phyloP scores from a whole-genome alignment of 768 basidiomycete species.

The Auriscalpium orientale region DNA sequence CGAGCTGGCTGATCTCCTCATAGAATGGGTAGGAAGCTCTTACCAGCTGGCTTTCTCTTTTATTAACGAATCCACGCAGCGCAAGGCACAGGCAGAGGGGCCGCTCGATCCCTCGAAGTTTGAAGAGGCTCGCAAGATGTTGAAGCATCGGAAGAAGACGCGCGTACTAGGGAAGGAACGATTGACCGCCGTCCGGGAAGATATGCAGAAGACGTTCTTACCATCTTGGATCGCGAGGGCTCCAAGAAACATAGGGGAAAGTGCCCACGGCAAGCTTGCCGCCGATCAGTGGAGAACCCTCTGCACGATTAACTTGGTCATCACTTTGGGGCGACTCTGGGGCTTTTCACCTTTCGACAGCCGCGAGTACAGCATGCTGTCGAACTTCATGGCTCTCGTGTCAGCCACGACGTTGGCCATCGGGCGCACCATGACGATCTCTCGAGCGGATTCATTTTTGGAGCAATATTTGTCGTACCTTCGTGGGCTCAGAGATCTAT shows the following conservation, averaged over 20 bases:
- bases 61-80: background rate
- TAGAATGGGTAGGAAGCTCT: background rate
- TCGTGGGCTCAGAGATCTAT: conserved; percentile 21
- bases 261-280: conserved; percentile 13
- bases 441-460: conserved; percentile 18
- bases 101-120: background rate
- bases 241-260: conserved; percentile 10
- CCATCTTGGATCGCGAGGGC: conserved; percentile 17
- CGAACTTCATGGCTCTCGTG: conserved; percentile 25
- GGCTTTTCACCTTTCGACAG: background rate
- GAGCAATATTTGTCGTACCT: conserved; percentile 27
- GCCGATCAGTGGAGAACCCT: conserved; percentile 18
- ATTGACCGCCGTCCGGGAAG: conserved; percentile 1
- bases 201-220: conserved; percentile 10
- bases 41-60: background rate
- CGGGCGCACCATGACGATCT: conserved; percentile 16
- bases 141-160: background rate
- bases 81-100: background rate
- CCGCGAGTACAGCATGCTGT: background rate
- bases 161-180: background rate
- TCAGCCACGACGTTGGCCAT: conserved; percentile 25
- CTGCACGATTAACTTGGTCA: conserved; percentile 12
- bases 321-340: conserved; percentile 16
- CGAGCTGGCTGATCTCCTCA: background rate
- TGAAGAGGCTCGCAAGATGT: too few species aligned